Base-by-base conservation (phyloP, 2,329 filamentous ascomycete species). In the Aspergillus jensenii region DNA sequence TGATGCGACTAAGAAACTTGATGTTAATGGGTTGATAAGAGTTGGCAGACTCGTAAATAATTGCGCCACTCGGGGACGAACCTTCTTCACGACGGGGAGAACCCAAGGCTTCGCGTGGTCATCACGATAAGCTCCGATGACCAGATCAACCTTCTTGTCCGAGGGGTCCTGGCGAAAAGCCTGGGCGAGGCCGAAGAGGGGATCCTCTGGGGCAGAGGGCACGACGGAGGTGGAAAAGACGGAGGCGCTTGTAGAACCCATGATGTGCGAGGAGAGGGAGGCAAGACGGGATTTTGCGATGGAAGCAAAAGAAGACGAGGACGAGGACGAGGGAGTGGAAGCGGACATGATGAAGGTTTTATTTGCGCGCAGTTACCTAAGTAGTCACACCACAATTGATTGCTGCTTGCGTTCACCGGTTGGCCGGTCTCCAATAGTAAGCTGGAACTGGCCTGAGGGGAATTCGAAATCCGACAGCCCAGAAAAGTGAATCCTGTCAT, bases 51-150 rank as follows among this genome's bases (percentile, higher is more conserved):
- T 46, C 33, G 31, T 27, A 15, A 49, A 8, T 8, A 37, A 21
- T 21, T 17, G 17, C 15, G 19, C 46, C 31, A 33, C 12, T 17
- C 17, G 25, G 7, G 27, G 4, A 11, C 12, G 31, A 59, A 96
- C 93, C 90, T 96, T 96, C 80, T 91, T 96, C 61, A 98, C 93
- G 2, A 98, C 93, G 19, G 95, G 93, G 62, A 99, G 79, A 61
- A 99, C 87, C 95, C 95, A 99, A 3, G 95, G 95, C 81, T 98
- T 98, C 61, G 92, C 93, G 73, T 93, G 89, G 79, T 98, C 84
- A 72, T 96, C 95, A 74, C 95, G 85, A 79, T 99, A 99, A 59
- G 95, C 95, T 67, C 95, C 95, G 79, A 98, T 85, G 74, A 95
- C 93, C 77, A 99, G 79, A 78, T 99, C 95, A 65, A 99, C 90